phyloP scores from a whole-genome alignment of 2,329 filamentous ascomycete genomes.

The Anthostomella pinea region DNA sequence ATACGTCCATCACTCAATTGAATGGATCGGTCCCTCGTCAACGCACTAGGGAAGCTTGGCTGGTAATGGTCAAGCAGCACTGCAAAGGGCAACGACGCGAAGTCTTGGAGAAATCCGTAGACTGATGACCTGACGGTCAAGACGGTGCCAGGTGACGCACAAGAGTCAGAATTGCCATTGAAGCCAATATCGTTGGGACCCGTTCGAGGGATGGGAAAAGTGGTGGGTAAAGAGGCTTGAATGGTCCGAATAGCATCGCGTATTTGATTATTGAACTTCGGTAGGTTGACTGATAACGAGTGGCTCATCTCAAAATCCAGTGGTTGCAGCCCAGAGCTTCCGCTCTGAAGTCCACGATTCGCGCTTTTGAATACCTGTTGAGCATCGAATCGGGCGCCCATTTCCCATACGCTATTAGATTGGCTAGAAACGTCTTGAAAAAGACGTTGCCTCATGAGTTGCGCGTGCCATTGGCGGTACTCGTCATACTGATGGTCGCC shows the following conservation, averaged over 20 bases:
- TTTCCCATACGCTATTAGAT: conserved; percentile 1
- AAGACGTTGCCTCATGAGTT: neutral
- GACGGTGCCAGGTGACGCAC: conserved; percentile 26
- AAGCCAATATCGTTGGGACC: neutral
- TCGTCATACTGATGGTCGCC: neutral
- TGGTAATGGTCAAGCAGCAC: conserved; percentile 39
- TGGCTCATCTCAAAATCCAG: conserved; percentile 12
- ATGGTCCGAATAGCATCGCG: neutral
- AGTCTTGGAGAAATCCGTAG: conserved; percentile 37
- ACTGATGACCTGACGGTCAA: conserved; percentile 39
- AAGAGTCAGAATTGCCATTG: neutral
- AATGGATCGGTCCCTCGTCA: conserved; percentile 34
- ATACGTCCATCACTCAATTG: conserved; percentile 39
- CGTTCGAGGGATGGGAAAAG: neutral
- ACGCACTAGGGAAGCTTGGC: conserved; percentile 35
- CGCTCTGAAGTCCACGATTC: neutral
- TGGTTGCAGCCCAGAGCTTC: conserved; percentile 2
- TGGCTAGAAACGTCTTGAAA: neutral
- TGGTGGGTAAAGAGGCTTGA: neutral
- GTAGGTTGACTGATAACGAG: conserved; percentile 7
- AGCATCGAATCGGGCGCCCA: conserved; percentile 7
- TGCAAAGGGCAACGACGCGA: conserved; percentile 30
- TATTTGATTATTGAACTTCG: conserved; percentile 1
- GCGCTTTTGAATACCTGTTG: neutral
- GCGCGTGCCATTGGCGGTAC: neutral